Base-by-base conservation (phyloP, 73 alveolate genomes). In the Urostyla sp. region DNA sequence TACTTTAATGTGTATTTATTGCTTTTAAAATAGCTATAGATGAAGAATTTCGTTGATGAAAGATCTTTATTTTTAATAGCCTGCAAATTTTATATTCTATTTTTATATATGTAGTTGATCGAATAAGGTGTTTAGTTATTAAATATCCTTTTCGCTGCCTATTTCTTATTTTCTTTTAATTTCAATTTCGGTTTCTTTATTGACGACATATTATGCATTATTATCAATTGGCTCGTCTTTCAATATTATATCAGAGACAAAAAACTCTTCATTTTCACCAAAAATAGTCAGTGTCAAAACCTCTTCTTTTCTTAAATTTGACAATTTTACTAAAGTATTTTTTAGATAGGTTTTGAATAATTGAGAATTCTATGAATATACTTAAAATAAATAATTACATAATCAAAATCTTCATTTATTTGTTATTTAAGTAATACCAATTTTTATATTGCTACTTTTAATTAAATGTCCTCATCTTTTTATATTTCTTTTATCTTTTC, bases 251-350 rank as follows among this genome's bases (percentile, higher is more conserved):
- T 46, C 36, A 6, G 38, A 18, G 2, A 69, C 83, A 1, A 27
- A 3, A 26, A 69, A 69, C 40, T 46, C 6, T 23, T 69, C 83
- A 30, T 45, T 69, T 24, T 69, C 83, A 30, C 83, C 83, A 69
- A 69, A 69, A 3, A 69, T 69, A 18, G 44, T n/a, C 8, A 69
- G 15, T 6, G 83, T 69, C 10, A 69, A 37, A 5, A 59, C 48
- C 6, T 69, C 69, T 3, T 69, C 83, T 27, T 15, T 37, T 49
- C 49, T 30, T 7, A 69, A 46, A 26, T 69, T 69, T 20, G 83
- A 20, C 34, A 69, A 49, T 69, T 45, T 36, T 6, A 38, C 23
- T 3, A 69, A 37, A 28, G 52, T 69, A 27, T 52, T 1, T 27
- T 55, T 45, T 32, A 69, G 20, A 49, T 69, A 69, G 6, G 83